Evolutionary conservation across 371 early-diverging fungal species (phyloP).

Genomic region (Saksenaea oblongispora): DNA sequence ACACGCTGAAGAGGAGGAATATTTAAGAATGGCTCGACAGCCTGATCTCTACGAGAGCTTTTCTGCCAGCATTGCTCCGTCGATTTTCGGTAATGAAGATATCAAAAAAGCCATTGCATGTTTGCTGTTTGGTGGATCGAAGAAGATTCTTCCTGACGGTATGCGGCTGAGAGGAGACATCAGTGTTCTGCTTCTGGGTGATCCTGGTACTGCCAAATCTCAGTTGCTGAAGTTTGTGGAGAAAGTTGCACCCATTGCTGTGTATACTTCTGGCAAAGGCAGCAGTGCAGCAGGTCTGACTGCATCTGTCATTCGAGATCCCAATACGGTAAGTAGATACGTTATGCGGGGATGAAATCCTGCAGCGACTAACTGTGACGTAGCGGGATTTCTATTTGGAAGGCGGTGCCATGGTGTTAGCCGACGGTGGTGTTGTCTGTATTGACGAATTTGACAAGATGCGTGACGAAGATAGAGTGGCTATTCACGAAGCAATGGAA

Average conservation of each 20-base stretch:
- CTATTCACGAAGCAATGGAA: slow-evolving; percentile 99
- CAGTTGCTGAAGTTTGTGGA: slow-evolving; percentile 99
- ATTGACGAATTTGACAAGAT: slow-evolving; percentile 99
- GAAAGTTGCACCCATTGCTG: slow-evolving; percentile 95
- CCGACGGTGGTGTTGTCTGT: slow-evolving; percentile 99
- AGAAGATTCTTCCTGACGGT: slow-evolving; percentile 94
- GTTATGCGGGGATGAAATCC: background rate
- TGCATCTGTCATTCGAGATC: slow-evolving; percentile 95
- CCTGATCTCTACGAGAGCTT: slow-evolving; percentile 90
- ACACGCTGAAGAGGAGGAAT: slow-evolving; percentile 92
- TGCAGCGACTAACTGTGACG: background rate
- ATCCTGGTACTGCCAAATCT: slow-evolving; percentile 99
- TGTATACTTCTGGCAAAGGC: slow-evolving; percentile 99
- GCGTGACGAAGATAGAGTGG: slow-evolving; percentile 99
- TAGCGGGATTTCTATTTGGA: slow-evolving; percentile 98
- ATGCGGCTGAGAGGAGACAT: slow-evolving; percentile 98
- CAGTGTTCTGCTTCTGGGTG: slow-evolving; percentile 99
- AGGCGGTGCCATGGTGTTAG: slow-evolving; percentile 99
- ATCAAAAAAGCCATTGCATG: slow-evolving; percentile 99
- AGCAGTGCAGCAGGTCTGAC: slow-evolving; percentile 99
- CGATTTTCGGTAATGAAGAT: slow-evolving; percentile 94
- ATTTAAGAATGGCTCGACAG: slow-evolving; percentile 81
- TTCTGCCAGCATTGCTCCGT: slow-evolving; percentile 93
- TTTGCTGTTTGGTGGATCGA: slow-evolving; percentile 97
- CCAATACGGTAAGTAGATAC: slow-evolving; percentile 64